Percentiles rank a stretch among this genome's conserved stretches.
Evolutionary conservation across 169 alveolate species (phyloP).

Genomic region (Perkinsus marinus): DNA sequence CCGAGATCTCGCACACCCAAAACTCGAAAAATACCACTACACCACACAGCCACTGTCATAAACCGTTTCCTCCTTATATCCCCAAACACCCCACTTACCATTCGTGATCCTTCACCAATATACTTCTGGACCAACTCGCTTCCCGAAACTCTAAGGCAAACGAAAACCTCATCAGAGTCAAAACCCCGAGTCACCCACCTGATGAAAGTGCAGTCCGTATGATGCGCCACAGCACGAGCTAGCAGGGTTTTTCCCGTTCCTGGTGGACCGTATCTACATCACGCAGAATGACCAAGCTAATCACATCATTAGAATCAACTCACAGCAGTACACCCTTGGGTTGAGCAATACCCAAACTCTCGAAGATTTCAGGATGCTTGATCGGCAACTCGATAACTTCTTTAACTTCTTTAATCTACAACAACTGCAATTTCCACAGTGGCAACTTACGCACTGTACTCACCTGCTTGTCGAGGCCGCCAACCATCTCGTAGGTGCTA

Average conservation of each 20-base stretch:
- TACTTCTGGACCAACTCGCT: constrained; percentile 79
- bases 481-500: constrained; percentile 95
- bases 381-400: constrained; percentile 99
- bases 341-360: constrained; percentile 89
- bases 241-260: constrained; percentile 84
- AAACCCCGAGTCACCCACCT: constrained; percentile 88
- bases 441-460: neutral
- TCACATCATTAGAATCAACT: neutral
- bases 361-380: constrained; percentile 98
- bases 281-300: neutral
- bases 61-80: too few relatives aligned
- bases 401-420: constrained; percentile 78
- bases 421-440: neutral
- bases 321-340: constrained; percentile 58
- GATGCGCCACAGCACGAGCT: constrained; percentile 96
- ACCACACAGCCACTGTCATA: neutral
- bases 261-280: constrained; percentile 32
- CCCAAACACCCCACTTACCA: constrained; percentile 96
- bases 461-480: constrained; percentile 94
- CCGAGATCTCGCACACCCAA: constrained; percentile 61
- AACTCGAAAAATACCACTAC: constrained; percentile 48
- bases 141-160: constrained; percentile 81
- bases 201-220: constrained; percentile 86
- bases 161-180: constrained; percentile 48
- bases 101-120: constrained; percentile 96